A percentile compares a stretch with the other conserved stretches of the same genome.
These are phyloP conservation scores for Prunus yedoensis DNA, from an alignment of 331 rosid species.

Conservation along the genomic window DNA sequence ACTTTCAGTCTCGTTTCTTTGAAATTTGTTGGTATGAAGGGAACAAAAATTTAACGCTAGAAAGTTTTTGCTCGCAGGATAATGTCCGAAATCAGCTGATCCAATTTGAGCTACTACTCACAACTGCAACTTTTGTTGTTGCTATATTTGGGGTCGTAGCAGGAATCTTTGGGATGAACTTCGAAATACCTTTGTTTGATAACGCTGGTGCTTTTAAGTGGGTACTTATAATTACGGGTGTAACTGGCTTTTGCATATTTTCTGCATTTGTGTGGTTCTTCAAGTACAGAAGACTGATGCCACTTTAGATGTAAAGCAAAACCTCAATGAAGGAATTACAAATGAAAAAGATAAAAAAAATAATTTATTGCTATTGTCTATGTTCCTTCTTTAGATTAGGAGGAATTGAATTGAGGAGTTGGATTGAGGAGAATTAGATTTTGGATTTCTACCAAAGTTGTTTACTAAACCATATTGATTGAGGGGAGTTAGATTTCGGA, in stretches of 20 bases:
- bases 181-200: slow-evolving; percentile 54
- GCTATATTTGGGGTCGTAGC: slow-evolving; percentile 98
- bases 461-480: too few species aligned
- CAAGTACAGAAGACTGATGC: slow-evolving; percentile 95
- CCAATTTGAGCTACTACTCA: slow-evolving; percentile 91
- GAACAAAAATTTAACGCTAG: neutral
- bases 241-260: slow-evolving; percentile 61
- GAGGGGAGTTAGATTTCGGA: too few species aligned
- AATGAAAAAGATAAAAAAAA: neutral
- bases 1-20: neutral
- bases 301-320: slow-evolving; percentile 50
- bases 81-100: slow-evolving; percentile 96
- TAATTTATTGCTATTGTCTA: slow-evolving; percentile 13
- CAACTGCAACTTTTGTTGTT: slow-evolving; percentile 96
- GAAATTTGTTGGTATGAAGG: neutral
- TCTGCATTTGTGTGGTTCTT: slow-evolving; percentile 91
- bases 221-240: slow-evolving; percentile 85
- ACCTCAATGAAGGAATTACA: slow-evolving; percentile 21
- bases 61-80: slow-evolving; percentile 52
- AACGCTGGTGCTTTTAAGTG: slow-evolving; percentile 71
- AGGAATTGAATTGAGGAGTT: too few species aligned
- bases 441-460: too few species aligned
- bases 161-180: slow-evolving; percentile 96
- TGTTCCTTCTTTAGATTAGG: neutral
- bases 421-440: too few species aligned